Conservation (phyloP, 352 stramenopile genomes). For the Pythium pectinolyticum region DNA sequence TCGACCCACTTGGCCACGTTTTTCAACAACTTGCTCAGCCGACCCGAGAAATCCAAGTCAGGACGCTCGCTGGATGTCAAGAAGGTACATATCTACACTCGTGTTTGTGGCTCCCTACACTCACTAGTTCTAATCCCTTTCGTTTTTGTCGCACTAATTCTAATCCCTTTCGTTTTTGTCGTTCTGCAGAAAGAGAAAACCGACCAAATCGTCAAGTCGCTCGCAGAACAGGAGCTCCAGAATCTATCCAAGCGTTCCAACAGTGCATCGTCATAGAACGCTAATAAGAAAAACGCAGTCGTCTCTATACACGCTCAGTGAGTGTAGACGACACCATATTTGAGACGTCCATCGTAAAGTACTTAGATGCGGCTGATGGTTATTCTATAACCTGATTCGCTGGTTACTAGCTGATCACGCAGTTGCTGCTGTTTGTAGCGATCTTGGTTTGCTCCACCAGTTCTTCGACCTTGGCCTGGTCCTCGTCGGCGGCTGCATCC, state of each 20-base stretch:
- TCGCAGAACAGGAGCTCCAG: constrained; percentile 58
- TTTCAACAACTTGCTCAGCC: constrained; percentile 87
- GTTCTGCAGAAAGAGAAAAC: constrained; percentile 55
- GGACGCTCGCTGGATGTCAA: constrained; percentile 57
- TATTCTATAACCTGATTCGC: neutral
- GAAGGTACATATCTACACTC: constrained; percentile 48
- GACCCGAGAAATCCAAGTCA: constrained; percentile 81
- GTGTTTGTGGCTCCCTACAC: constrained; percentile 5
- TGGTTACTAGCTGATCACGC: constrained; percentile 51
- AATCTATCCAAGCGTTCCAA: constrained; percentile 45
- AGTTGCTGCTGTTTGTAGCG: constrained; percentile 47
- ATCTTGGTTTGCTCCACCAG: constrained; percentile 68
- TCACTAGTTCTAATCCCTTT: neutral
- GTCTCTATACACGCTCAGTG: too few species aligned
- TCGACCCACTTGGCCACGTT: constrained; percentile 87
- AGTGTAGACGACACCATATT: too few species aligned
- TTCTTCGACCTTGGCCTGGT: constrained; percentile 69
- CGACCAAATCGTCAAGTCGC: constrained; percentile 47
- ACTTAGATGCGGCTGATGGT: neutral
- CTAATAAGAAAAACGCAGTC: too few species aligned
- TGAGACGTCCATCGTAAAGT: too few species aligned
- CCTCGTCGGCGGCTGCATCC: constrained; percentile 29
- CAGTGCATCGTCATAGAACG: constrained; percentile 22
- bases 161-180: neutral
- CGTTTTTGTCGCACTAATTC: neutral